phyloP scores from a whole-genome alignment of 23 red algal species.

The Cyanidioschyzon merolae region DNA sequence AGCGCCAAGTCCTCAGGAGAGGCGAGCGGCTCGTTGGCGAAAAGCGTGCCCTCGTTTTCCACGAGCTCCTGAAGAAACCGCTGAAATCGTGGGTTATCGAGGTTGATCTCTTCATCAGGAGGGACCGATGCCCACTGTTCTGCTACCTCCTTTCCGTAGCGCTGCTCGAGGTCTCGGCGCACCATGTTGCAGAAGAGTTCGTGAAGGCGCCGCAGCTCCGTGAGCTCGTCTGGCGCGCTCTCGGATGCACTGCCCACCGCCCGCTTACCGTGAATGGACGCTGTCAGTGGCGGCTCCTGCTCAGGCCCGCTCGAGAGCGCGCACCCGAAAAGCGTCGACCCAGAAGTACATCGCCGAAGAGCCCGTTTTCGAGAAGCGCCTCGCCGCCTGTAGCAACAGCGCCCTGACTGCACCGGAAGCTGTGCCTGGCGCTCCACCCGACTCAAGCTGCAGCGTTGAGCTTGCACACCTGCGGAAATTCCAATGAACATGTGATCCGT shows the following conservation, averaged over 20 bases:
- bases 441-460: no score
- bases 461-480: no score
- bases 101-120: not conserved
- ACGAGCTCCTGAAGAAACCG: not conserved
- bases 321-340: not conserved
- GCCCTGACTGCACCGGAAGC: no score
- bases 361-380: no score
- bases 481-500: no score
- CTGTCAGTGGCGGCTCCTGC: not conserved
- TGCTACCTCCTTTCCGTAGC: not conserved
- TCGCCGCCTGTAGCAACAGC: no score
- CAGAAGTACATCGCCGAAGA: no score
- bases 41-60: not conserved
- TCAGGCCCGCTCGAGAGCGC: not conserved
- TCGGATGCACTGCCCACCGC: not conserved
- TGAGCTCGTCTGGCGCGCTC: not conserved
- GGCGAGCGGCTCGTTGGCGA: not conserved
- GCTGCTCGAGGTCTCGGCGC: not conserved
- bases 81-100: not conserved
- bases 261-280: not conserved
- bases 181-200: not conserved
- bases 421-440: no score
- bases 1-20: not conserved
- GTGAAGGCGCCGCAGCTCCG: not conserved
- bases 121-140: not conserved